Evolutionary conservation across 2,329 filamentous ascomycete genomes (phyloP).

Genomic region (Colletotrichum phormii): DNA sequence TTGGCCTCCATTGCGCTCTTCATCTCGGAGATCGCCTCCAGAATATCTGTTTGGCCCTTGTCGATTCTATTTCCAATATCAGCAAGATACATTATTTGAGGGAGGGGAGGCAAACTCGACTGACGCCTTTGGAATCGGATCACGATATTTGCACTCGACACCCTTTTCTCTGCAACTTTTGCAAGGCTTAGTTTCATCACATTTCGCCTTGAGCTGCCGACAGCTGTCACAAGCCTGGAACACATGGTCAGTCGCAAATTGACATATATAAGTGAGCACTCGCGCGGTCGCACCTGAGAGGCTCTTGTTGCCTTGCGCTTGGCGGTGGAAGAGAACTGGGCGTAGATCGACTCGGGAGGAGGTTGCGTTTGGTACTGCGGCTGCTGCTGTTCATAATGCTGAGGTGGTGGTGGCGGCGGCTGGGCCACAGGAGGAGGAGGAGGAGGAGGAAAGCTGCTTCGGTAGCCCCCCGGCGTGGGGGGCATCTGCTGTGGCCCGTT

Average conservation of each 20-base stretch:
- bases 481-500: slow-evolving; percentile 55
- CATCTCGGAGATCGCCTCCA: slow-evolving; percentile 61
- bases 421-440: slow-evolving; percentile 53
- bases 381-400: slow-evolving; percentile 46
- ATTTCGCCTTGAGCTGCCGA: slow-evolving; percentile 88
- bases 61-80: slow-evolving; percentile 58
- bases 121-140: slow-evolving; percentile 91
- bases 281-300: slow-evolving; percentile 63
- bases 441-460: slow-evolving; percentile 54
- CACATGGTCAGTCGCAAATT: slow-evolving; percentile 28
- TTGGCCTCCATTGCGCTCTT: slow-evolving; percentile 37
- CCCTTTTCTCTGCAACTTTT: slow-evolving; percentile 91
- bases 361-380: slow-evolving; percentile 43
- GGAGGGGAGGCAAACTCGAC: slow-evolving; percentile 49
- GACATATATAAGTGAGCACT: no score
- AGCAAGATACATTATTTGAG: slow-evolving; percentile 47
- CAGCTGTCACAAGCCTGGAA: slow-evolving; percentile 91
- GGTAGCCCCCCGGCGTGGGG: slow-evolving; percentile 56
- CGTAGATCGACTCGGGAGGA: slow-evolving; percentile 51
- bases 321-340: slow-evolving; percentile 58
- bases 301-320: slow-evolving; percentile 75
- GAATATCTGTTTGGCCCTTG: slow-evolving; percentile 69
- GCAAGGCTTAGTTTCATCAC: slow-evolving; percentile 85
- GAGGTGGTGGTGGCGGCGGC: slow-evolving; percentile 43
- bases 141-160: slow-evolving; percentile 86